phyloP scores from a whole-genome alignment of 352 stramenopile species.

The Albugo candida region DNA sequence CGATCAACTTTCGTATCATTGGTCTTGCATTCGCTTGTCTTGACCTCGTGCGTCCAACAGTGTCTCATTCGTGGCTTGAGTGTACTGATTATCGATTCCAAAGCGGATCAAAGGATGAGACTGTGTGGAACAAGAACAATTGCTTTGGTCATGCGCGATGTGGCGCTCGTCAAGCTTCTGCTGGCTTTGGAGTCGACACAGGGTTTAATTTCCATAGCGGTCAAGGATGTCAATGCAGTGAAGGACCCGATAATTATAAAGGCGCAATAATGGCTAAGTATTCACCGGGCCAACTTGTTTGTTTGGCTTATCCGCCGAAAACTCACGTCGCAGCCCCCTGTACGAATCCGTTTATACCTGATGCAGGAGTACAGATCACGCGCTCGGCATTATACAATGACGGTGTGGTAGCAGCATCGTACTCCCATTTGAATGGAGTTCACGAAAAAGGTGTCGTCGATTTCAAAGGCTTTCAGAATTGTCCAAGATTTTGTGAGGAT shows the following conservation, averaged over 20 bases:
- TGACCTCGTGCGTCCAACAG: too few relatives aligned
- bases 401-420: constrained; percentile 2
- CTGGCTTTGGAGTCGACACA: constrained; percentile 14
- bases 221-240: constrained; percentile 11
- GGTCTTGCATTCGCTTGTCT: too few relatives aligned
- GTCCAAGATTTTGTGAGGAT: constrained; percentile 19
- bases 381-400: constrained; percentile 8
- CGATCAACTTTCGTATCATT: too few relatives aligned
- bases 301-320: constrained; percentile 21
- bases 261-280: constrained; percentile 9
- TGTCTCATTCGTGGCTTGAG: constrained; percentile 13
- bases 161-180: constrained; percentile 6
- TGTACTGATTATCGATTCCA: constrained; percentile 17
- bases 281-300: constrained; percentile 16
- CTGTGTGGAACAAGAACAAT: constrained; percentile 10
- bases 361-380: constrained; percentile 12
- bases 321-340: constrained; percentile 17
- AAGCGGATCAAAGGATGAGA: constrained; percentile 1
- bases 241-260: constrained; percentile 6
- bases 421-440: constrained; percentile 12
- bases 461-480: constrained; percentile 24
- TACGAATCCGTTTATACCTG: constrained; percentile 16
- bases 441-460: constrained; percentile 13
- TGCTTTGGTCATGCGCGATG: constrained; percentile 14
- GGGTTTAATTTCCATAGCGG: constrained; percentile 12